A percentile compares a stretch with the other conserved stretches of the same genome.
Evolutionary conservation across 2,329 filamentous ascomycete genomes (phyloP).

Genomic region (Neofusicoccum kwambonambiense): DNA sequence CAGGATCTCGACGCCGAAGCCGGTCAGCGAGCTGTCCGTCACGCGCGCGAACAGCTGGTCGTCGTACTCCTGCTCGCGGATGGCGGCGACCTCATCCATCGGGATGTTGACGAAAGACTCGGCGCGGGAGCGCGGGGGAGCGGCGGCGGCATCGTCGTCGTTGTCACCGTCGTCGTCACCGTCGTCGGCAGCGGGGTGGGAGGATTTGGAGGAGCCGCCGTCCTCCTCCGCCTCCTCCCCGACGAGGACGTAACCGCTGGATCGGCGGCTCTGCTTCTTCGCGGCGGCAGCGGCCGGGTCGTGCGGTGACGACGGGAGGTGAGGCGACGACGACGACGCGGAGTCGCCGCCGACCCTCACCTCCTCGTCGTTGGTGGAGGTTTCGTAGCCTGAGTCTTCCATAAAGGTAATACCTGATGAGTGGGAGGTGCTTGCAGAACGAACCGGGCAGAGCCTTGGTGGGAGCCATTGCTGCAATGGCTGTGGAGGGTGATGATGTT

Average conservation of each 20-base stretch:
- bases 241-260: neutral
- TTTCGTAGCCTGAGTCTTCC: neutral
- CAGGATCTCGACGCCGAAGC: conserved; percentile 5
- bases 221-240: neutral
- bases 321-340: neutral
- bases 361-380: neutral
- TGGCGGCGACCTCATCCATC: neutral
- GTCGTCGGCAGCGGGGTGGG: neutral
- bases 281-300: no score
- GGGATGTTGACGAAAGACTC: neutral
- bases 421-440: neutral
- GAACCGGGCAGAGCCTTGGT: neutral
- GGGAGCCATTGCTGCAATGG: neutral
- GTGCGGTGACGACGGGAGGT: neutral
- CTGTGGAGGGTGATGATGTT: neutral
- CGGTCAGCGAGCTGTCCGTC: neutral
- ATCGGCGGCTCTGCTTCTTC: neutral
- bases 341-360: neutral
- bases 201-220: neutral
- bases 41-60: neutral
- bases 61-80: neutral
- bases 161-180: neutral
- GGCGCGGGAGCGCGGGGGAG: neutral
- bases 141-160: neutral
- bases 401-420: neutral